phyloP scores from a whole-genome alignment of 108 stramenopile genomes.

The Cyclostephanos invisitatus region DNA sequence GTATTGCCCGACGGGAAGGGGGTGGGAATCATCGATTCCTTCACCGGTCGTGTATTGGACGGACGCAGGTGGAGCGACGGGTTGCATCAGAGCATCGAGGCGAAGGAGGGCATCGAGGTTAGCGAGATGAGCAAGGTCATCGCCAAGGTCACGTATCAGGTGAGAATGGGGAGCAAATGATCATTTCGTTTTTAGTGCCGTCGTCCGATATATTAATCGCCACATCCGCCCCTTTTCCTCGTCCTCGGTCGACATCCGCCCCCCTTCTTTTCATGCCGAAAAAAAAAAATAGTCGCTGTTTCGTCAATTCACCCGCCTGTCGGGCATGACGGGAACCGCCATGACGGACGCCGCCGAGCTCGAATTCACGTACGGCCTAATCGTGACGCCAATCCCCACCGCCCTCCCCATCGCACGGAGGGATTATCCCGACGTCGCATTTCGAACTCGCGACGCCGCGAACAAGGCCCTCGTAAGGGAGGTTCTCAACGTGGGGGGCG shows the following conservation, averaged over 20 bases:
- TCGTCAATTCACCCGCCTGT: conserved; percentile 86
- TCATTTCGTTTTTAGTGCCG: no score
- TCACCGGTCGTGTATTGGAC: conserved; percentile 94
- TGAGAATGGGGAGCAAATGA: conserved; percentile 22
- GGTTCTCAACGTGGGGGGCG: conserved; percentile 75
- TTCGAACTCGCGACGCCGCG: conserved; percentile 89
- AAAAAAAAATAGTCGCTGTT: no score
- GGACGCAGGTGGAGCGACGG: conserved; percentile 96
- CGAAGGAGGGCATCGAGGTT: conserved; percentile 91
- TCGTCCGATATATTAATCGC: no score
- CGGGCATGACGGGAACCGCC: conserved; percentile 97
- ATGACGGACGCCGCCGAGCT: conserved; percentile 88
- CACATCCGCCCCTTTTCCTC: no score
- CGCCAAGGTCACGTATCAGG: conserved; percentile 96
- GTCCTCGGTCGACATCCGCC: no score
- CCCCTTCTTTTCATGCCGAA: no score
- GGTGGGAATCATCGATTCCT: conserved; percentile 92
- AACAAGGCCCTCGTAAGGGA: conserved; percentile 84
- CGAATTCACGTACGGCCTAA: conserved; percentile 82
- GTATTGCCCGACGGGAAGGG: conserved; percentile 63
- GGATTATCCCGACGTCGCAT: conserved; percentile 93
- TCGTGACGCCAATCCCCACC: conserved; percentile 87
- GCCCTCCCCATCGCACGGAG: conserved; percentile 91
- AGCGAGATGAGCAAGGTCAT: conserved; percentile 90
- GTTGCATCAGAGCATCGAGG: conserved; percentile 95